Evolutionary conservation across 2,329 filamentous ascomycete species (phyloP), one percentile per base, ranked within the genome.

Genomic region (Fusarium sp.): DNA sequence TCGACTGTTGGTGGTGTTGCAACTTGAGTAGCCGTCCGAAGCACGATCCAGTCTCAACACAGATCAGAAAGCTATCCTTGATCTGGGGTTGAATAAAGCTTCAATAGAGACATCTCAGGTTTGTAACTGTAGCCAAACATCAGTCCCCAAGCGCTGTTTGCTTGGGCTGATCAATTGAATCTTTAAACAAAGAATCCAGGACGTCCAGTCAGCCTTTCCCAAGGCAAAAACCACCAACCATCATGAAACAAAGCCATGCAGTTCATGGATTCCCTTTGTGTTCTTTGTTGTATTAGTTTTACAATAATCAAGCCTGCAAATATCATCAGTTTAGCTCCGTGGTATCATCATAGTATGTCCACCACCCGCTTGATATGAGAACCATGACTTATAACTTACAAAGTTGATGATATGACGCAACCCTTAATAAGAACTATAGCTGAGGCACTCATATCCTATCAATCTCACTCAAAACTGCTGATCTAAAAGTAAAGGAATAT

Each of bases 41-140:
- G 18, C 24, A 22, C 18, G 9, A 53, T 41, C 34, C n/a, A 29
- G 22, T 4, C 34, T 43, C 10, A 25, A 18, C 9, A 29, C 9
- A 40, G 24, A 41, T 52, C 49, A 40, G n/a, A 13, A 29, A 25
- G 64, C 27, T 49, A 65, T 46, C 5, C 61, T 34, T 25, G 24
- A 52, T 65, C 16, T 51, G 60, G 30, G 46, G n/a, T 46, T 65
- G 52, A 65, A 65, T 65, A 59, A 53, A 38, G 20, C n/a, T 49
- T 52, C 40, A 51, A 59, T 59, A 65, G 25, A 45, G 30, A 32
- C 6, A 27, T 5, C 3, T 32, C 16, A 3, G 22, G 12, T 38
- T 1, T 20, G 20, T 4, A 18, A 15, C 5, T 20, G 20, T 12
- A 20, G n/a, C 32, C 12, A 27, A 32, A n/a, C 5, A 9, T 25